Evolutionary conservation across 1,284 basidiomycete species (phyloP).

Genomic region (Cutaneotrichosporon sp.): DNA sequence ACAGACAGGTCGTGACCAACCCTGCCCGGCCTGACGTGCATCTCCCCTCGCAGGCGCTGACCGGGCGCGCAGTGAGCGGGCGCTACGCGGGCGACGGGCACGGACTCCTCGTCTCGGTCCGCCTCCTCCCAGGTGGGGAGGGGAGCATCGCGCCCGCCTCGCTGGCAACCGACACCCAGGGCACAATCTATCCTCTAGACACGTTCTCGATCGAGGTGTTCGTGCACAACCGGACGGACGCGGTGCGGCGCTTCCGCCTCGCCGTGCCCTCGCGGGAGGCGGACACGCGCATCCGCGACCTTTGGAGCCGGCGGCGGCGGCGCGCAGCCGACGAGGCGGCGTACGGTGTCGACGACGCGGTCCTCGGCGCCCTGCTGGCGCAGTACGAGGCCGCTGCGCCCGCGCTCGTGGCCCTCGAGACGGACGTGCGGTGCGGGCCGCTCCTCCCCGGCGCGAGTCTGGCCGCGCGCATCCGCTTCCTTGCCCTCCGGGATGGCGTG

Average conservation of each 20-base stretch:
- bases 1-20: conserved; percentile 17
- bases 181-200: conserved; percentile 66
- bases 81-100: conserved; percentile 22
- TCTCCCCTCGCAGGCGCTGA: conserved; percentile 21
- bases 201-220: conserved; percentile 83
- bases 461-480: conserved; percentile 79
- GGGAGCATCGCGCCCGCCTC: not conserved
- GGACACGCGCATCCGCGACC: conserved; percentile 38
- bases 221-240: conserved; percentile 79
- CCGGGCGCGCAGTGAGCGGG: conserved; percentile 15
- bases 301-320: conserved; percentile 26
- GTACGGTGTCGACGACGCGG: conserved; percentile 34
- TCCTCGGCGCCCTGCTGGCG: conserved; percentile 37
- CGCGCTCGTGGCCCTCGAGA: conserved; percentile 75
- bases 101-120: conserved; percentile 69
- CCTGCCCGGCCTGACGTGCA: conserved; percentile 15
- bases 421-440: conserved; percentile 77
- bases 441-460: conserved; percentile 77
- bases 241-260: conserved; percentile 74
- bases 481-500: conserved; percentile 76
- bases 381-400: conserved; percentile 36
- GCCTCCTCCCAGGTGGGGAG: conserved; percentile 56
- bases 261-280: conserved; percentile 63
- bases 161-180: not conserved
- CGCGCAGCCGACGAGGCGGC: conserved; percentile 23